Percentiles rank a stretch among this genome's conserved stretches.
phyloP scores from a whole-genome alignment of 2,329 filamentous ascomycete genomes.

The Fusarium anguioides region DNA sequence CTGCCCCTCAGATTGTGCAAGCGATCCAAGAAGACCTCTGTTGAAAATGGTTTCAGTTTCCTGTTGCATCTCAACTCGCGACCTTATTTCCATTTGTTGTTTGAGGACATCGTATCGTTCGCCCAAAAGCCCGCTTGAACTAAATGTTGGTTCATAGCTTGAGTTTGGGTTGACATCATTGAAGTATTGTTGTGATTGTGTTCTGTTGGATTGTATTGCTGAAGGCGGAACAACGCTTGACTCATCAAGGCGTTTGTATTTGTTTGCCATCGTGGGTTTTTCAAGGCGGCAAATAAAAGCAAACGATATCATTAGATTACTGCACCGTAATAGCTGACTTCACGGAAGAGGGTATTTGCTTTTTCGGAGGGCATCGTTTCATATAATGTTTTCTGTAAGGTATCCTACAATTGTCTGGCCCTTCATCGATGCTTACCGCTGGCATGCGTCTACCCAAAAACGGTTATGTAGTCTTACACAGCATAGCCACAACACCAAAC shows the following conservation, averaged over 20 bases:
- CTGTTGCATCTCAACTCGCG: accelerated
- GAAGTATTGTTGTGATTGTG: accelerated
- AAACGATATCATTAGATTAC: too few species aligned
- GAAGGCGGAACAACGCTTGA: accelerated
- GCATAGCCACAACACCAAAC: not conserved
- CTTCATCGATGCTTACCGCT: accelerated
- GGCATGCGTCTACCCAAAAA: too few species aligned
- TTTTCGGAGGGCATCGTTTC: too few species aligned
- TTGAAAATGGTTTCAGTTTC: not conserved
- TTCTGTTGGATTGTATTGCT: not conserved
- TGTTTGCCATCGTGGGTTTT: not conserved
- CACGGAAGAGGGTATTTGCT: too few species aligned
- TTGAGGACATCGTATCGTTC: not conserved
- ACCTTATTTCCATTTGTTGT: not conserved
- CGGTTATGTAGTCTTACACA: not conserved
- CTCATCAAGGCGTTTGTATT: accelerated
- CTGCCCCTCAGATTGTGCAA: not conserved
- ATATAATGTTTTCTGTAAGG: too few species aligned
- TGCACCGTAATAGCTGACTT: too few species aligned
- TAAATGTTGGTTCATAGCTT: not conserved
- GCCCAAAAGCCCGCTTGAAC: not conserved
- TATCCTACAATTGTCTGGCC: too few species aligned
- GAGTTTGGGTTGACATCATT: not conserved
- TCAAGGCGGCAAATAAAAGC: accelerated
- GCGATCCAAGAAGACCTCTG: not conserved